Evolutionary conservation across 2,329 filamentous ascomycete species (phyloP).

Genomic region (Dichotomopilus funicola): DNA sequence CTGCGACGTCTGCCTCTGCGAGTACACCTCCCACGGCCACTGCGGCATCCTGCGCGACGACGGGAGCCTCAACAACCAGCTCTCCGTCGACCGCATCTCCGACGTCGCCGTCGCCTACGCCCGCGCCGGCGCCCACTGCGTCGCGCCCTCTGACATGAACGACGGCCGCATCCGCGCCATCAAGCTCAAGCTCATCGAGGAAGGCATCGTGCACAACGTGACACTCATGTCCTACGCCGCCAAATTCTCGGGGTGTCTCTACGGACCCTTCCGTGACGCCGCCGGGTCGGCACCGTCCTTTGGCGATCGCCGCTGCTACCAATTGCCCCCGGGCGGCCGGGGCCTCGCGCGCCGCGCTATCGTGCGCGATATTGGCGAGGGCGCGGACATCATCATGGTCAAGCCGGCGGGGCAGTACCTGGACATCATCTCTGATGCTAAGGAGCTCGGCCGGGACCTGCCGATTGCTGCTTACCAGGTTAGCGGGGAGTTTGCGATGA

Average conservation of each 20-base stretch:
- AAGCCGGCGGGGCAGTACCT: constrained; percentile 95
- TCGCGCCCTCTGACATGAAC: constrained; percentile 98
- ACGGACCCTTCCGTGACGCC: constrained; percentile 95
- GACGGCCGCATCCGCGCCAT: constrained; percentile 95
- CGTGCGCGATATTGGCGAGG: constrained; percentile 80
- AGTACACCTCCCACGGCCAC: constrained; percentile 97
- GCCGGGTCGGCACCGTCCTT: constrained; percentile 87
- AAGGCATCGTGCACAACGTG: constrained; percentile 83
- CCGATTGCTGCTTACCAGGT: constrained; percentile 96
- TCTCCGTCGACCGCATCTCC: constrained; percentile 89
- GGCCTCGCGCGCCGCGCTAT: constrained; percentile 90
- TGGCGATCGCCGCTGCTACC: constrained; percentile 93
- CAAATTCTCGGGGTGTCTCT: constrained; percentile 94
- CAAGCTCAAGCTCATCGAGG: constrained; percentile 94
- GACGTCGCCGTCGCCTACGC: constrained; percentile 98
- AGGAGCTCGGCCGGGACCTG: constrained; percentile 85
- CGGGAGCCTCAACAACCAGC: constrained; percentile 82
- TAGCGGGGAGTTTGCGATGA: constrained; percentile 95
- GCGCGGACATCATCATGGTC: constrained; percentile 98
- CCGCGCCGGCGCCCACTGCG: constrained; percentile 90
- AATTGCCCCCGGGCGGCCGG: constrained; percentile 85
- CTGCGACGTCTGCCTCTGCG: constrained; percentile 92
- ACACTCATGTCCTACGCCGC: constrained; percentile 97
- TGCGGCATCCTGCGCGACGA: constrained; percentile 94
- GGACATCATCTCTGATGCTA: constrained; percentile 96